phyloP scores from a whole-genome alignment of 2,329 filamentous ascomycete species.

The Grosmannia serpens region DNA sequence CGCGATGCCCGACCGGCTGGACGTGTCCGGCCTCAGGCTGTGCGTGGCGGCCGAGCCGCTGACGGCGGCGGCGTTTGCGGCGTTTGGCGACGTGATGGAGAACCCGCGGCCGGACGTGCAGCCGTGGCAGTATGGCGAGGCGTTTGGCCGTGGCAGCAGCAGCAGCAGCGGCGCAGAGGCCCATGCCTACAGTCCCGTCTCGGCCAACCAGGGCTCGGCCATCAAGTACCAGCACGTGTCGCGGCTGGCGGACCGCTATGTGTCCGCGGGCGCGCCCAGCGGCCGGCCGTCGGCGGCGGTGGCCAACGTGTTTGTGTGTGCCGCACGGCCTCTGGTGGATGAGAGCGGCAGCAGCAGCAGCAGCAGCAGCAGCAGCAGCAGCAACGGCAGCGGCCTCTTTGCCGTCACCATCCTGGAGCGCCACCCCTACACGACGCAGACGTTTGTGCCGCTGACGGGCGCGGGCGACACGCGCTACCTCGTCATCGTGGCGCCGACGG shows the following conservation, averaged over 20 bases:
- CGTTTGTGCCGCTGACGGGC: constrained; percentile 64
- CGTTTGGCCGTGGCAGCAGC: background rate
- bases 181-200: constrained; percentile 37
- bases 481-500: constrained; percentile 76
- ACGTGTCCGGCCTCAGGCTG: constrained; percentile 35
- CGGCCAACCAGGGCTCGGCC: constrained; percentile 77
- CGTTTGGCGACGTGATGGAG: constrained; percentile 73
- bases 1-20: constrained; percentile 12
- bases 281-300: constrained; percentile 44
- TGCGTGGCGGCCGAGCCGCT: constrained; percentile 53
- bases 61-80: constrained; percentile 55
- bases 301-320: constrained; percentile 86
- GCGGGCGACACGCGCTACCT: constrained; percentile 48
- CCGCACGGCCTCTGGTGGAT: constrained; percentile 36
- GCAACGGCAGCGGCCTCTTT: constrained; percentile 33
- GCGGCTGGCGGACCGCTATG: constrained; percentile 59
- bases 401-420: constrained; percentile 68
- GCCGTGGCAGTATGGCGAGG: constrained; percentile 27
- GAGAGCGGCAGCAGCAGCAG: background rate
- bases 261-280: constrained; percentile 41
- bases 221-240: constrained; percentile 78
- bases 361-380: too few relatives aligned
- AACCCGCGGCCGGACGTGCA: constrained; percentile 53
- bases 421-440: constrained; percentile 90
- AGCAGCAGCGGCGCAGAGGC: background rate